A percentile compares a stretch with the other conserved stretches of the same genome.
Conservation (phyloP, 2,329 filamentous ascomycete species). For the Sordariomycetes sp. region DNA sequence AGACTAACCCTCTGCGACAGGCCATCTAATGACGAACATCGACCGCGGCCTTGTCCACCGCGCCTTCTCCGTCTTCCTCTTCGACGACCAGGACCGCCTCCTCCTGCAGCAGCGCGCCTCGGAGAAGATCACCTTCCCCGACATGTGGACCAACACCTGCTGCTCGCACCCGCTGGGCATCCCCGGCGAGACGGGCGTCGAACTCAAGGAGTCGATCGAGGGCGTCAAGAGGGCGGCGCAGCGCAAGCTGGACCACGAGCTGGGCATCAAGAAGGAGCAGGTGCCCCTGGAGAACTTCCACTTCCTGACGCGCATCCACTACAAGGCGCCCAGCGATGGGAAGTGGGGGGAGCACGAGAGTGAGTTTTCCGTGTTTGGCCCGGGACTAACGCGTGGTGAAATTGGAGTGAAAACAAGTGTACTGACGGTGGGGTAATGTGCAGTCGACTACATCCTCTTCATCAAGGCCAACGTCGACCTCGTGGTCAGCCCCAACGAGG, state of each 20-base stretch:
- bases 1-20: slow-evolving; percentile 30
- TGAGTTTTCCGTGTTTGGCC: slow-evolving; percentile 37
- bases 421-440: slow-evolving; percentile 8
- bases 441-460: slow-evolving; percentile 97
- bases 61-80: slow-evolving; percentile 96
- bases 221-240: slow-evolving; percentile 89
- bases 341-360: slow-evolving; percentile 99
- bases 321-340: slow-evolving; percentile 91
- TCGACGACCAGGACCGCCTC: slow-evolving; percentile 85
- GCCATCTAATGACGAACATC: slow-evolving; percentile 98
- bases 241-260: slow-evolving; percentile 87
- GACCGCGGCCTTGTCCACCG: slow-evolving; percentile 91
- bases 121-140: slow-evolving; percentile 98
- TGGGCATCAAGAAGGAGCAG: slow-evolving; percentile 82
- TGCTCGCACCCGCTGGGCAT: slow-evolving; percentile 94
- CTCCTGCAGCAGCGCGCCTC: slow-evolving; percentile 89
- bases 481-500: slow-evolving; percentile 77
- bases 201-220: slow-evolving; percentile 66
- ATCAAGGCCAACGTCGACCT: slow-evolving; percentile 90
- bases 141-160: slow-evolving; percentile 99
- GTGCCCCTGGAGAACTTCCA: slow-evolving; percentile 86
- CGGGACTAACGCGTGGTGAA: background rate
- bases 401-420: background rate
- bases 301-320: slow-evolving; percentile 95
- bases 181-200: slow-evolving; percentile 79